These are phyloP conservation scores for Candida broadrunensis DNA, from an alignment of 805 yeast species.

Conservation along the genomic window DNA sequence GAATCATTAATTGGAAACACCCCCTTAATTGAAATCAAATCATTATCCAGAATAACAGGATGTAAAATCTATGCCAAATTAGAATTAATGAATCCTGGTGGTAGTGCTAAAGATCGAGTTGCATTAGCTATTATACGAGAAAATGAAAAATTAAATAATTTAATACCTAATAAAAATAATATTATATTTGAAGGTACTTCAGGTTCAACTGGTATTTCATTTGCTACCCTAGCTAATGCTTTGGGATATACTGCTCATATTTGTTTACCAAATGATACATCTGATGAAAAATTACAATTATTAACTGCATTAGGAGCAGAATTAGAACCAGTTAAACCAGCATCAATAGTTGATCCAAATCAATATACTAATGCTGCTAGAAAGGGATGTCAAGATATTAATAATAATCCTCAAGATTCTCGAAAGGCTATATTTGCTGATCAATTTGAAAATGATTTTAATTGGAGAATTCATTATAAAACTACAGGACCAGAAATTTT, in stretches of 20 bases:
- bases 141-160: constrained; percentile 57
- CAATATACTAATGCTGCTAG: constrained; percentile 92
- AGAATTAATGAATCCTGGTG: constrained; percentile 88
- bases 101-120: constrained; percentile 93
- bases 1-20: constrained; percentile 88
- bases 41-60: constrained; percentile 70
- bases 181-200: constrained; percentile 91
- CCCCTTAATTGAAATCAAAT: constrained; percentile 71
- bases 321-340: constrained; percentile 86
- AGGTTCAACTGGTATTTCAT: constrained; percentile 94
- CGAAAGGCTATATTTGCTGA: constrained; percentile 82
- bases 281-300: constrained; percentile 74
- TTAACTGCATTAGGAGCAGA: constrained; percentile 75
- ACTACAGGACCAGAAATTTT: constrained; percentile 95
- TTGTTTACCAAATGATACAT: constrained; percentile 93
- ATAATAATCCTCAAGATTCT: constrained; percentile 31
- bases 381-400: constrained; percentile 53
- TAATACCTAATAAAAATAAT: constrained; percentile 62
- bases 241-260: constrained; percentile 88
- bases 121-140: constrained; percentile 78
- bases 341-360: constrained; percentile 88
- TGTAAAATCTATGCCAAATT: constrained; percentile 83
- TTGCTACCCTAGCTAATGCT: constrained; percentile 86
- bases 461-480: constrained; percentile 79
- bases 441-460: constrained; percentile 90